These are phyloP conservation scores for Coemansia asiatica DNA, from an alignment of 192 early-diverging fungal genomes.

Conservation along the genomic window DNA sequence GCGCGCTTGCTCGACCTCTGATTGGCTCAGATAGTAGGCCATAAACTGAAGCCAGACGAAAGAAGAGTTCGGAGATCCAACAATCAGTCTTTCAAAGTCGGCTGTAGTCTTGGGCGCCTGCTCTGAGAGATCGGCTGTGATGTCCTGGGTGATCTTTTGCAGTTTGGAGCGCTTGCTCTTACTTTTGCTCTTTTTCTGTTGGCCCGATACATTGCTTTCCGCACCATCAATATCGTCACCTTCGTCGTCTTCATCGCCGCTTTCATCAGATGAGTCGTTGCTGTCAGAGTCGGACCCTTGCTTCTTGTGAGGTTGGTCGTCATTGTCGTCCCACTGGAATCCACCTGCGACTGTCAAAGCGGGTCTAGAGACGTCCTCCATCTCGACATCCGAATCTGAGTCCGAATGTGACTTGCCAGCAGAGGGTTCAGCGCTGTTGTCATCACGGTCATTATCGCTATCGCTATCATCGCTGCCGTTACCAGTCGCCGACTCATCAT, in stretches of 20 bases:
- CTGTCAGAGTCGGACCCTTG: constrained; percentile 12
- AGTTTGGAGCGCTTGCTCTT: constrained; percentile 64
- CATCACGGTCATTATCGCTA: not conserved
- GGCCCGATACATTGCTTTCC: not conserved
- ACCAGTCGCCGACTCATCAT: too few species aligned
- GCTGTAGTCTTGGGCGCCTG: constrained; percentile 72
- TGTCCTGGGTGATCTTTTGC: constrained; percentile 64
- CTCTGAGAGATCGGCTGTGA: constrained; percentile 66
- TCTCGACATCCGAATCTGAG: constrained; percentile 16
- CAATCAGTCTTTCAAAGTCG: constrained; percentile 90
- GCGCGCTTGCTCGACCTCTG: constrained; percentile 91
- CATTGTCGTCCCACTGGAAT: constrained; percentile 56
- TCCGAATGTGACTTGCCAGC: not conserved
- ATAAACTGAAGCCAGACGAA: constrained; percentile 99
- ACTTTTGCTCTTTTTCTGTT: constrained; percentile 37
- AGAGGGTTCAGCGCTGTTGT: too few species aligned
- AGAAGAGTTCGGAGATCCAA: constrained; percentile 94
- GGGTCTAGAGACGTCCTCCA: constrained; percentile 19
- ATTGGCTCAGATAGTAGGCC: constrained; percentile 95
- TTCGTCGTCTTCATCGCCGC: constrained; percentile 39
- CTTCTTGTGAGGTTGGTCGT: constrained; percentile 7
- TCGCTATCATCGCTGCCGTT: too few species aligned
- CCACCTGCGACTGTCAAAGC: constrained; percentile 45
- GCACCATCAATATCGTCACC: constrained; percentile 20
- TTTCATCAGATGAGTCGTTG: constrained; percentile 17